Base-by-base conservation (phyloP, 352 stramenopile genomes). In the Blastocystis sp. region DNA sequence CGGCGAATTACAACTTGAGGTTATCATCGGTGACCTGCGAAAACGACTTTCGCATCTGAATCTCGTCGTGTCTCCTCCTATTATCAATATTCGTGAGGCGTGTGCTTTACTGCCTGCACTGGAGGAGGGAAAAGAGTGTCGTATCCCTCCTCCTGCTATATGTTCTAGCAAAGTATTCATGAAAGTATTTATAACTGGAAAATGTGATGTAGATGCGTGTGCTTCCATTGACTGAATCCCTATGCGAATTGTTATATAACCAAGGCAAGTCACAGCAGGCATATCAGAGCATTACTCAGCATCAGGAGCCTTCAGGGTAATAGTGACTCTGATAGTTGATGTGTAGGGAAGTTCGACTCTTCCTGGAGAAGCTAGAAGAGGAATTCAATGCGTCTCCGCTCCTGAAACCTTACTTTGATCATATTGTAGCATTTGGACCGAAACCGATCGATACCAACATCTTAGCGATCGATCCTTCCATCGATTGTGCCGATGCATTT, bases 1-100 rank as follows among this genome's bases (percentile, higher is more conserved):
- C 0, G 95, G 95, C 29, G 95, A 97, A 68, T 92, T 97, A 9
- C 95, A 97, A 76, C 80, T 97, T 29, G 94, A 82, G 13, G 73
- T 82, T 1, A 68, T 82, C 26, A 82, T 82, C 50, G 47, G 68
- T 43, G 73, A 82, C 54, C 73, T 82, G 18, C 23, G 39, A 9
- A 82, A 82, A 34, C 41, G 73, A 47, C 56, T 82, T 20, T 9
- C 3, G 11, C 11, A 34, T 47, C 20, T 82, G 2, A 37, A 47
- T 29, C 56, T 82, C 23, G 54, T 82, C 34, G 73, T 82, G 8
- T 82, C 73, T 29, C 73, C 73, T 8, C 73, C 73, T 2, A 82
- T 82, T 43, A 82, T 82, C 50, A 82, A 82, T 34, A 68, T 82
- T 43, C 73, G 73, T 23, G 73, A 82, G 50, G 54, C 43, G 20